Evolutionary conservation across 495 filamentous ascomycete genomes (phyloP).

Genomic region (Hypoxylon lienhwacheense): DNA sequence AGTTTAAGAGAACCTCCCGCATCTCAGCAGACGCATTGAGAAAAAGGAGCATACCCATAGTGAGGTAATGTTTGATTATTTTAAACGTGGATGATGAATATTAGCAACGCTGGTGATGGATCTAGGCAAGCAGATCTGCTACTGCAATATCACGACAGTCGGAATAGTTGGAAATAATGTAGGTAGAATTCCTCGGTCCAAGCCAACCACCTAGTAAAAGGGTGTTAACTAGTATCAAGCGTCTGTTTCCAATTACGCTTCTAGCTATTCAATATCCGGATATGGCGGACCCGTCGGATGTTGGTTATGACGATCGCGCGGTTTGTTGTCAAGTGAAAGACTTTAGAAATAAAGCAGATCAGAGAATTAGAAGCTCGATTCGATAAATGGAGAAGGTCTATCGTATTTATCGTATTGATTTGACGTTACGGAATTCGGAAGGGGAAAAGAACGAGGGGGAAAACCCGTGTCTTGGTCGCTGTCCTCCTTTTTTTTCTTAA

Average conservation of each 20-base stretch:
- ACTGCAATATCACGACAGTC: conserved; percentile 16
- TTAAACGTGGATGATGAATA: not conserved
- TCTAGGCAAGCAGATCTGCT: too few species aligned
- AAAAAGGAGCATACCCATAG: conserved; percentile 25
- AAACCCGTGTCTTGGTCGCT: conserved; percentile 18
- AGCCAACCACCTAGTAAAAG: too few species aligned
- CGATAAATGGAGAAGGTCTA: conserved; percentile 12
- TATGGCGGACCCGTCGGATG: too few species aligned
- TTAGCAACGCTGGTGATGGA: too few species aligned
- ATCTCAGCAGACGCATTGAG: not conserved
- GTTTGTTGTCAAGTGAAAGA: conserved; percentile 8
- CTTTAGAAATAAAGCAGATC: not conserved
- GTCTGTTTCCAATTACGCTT: too few species aligned
- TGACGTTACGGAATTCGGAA: conserved; percentile 1
- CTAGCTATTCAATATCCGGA: too few species aligned
- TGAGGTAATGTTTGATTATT: conserved; percentile 1
- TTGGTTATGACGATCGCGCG: conserved; percentile 7
- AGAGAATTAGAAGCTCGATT: not conserved
- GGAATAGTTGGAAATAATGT: too few species aligned
- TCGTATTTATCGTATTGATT: conserved; percentile 17
- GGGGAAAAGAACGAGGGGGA: conserved; percentile 15
- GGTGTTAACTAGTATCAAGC: too few species aligned
- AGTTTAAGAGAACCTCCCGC: conserved; percentile 1
- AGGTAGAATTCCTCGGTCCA: too few species aligned
- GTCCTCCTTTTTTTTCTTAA: conserved; percentile 14